Conservation (phyloP, 352 stramenopile species). For the Aphanomyces euteiches region DNA sequence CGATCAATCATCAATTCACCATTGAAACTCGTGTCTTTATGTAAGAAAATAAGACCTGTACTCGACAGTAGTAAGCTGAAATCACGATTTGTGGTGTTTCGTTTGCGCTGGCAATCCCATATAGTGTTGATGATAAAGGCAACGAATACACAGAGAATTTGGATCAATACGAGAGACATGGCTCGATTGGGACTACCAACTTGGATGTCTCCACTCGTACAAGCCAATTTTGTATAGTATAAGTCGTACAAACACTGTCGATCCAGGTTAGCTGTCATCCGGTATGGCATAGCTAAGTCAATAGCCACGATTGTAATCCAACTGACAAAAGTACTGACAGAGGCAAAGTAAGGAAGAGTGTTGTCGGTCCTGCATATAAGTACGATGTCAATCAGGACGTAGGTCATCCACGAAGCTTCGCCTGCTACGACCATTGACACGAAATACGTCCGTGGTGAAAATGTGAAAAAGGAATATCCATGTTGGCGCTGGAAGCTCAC, state of each 20-base stretch:
- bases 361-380: background rate
- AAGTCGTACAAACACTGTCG: background rate
- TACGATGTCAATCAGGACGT: background rate
- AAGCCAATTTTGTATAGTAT: background rate
- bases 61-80: background rate
- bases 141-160: background rate
- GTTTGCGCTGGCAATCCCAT: too few species aligned
- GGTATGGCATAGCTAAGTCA: background rate
- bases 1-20: background rate
- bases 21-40: background rate
- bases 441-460: slow-evolving; percentile 1
- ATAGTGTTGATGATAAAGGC: background rate
- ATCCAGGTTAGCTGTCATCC: background rate
- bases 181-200: background rate
- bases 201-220: background rate
- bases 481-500: background rate
- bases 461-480: background rate
- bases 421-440: background rate
- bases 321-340: background rate
- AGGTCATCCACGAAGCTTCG: slow-evolving; percentile 2
- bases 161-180: background rate
- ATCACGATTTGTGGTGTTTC: too few species aligned
- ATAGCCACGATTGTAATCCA: background rate
- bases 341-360: background rate
- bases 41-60: background rate